Percentiles rank a stretch among this genome's conserved stretches.
Conservation (phyloP, 2,329 filamentous ascomycete genomes). For the Mycosphaerella sp. region DNA sequence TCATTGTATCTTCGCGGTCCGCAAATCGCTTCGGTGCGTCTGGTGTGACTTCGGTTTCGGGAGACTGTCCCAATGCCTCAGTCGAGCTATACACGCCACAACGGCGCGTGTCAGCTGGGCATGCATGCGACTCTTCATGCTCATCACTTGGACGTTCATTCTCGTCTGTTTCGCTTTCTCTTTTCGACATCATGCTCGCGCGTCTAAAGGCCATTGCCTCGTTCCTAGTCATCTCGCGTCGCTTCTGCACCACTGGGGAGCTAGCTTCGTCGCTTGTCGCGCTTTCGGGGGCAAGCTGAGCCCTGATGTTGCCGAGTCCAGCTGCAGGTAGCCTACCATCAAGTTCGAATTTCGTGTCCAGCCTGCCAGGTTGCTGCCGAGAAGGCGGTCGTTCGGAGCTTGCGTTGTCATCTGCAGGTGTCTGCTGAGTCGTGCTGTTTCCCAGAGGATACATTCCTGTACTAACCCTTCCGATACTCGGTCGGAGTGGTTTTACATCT, state of each 20-base stretch:
- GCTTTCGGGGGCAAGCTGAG: neutral
- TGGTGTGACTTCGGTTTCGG: conserved; percentile 17
- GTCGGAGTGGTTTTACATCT: conserved; percentile 14
- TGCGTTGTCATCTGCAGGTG: conserved; percentile 1
- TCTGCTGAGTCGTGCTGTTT: conserved; percentile 5
- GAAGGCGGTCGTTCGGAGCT: neutral
- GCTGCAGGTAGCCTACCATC: neutral
- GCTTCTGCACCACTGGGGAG: conserved; percentile 22
- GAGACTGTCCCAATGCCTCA: conserved; percentile 14
- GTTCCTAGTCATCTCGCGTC: conserved; percentile 27
- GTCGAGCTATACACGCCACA: conserved; percentile 10
- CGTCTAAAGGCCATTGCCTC: conserved; percentile 32
- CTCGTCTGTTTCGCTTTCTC: conserved; percentile 23
- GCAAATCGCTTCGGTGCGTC: conserved; percentile 23
- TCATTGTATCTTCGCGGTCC: conserved; percentile 28
- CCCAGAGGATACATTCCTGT: conserved; percentile 22
- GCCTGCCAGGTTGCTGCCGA: conserved; percentile 10
- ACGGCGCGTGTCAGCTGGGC: conserved; percentile 5
- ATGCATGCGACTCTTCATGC: conserved; percentile 8
- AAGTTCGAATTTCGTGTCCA: conserved; percentile 15
- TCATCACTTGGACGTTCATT: neutral
- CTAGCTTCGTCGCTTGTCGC: conserved; percentile 11
- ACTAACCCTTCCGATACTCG: conserved; percentile 24
- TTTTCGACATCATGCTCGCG: conserved; percentile 29
- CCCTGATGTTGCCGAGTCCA: conserved; percentile 1